phyloP scores from a whole-genome alignment of 148 eudicot species.

The Arctostaphylos glauca region DNA sequence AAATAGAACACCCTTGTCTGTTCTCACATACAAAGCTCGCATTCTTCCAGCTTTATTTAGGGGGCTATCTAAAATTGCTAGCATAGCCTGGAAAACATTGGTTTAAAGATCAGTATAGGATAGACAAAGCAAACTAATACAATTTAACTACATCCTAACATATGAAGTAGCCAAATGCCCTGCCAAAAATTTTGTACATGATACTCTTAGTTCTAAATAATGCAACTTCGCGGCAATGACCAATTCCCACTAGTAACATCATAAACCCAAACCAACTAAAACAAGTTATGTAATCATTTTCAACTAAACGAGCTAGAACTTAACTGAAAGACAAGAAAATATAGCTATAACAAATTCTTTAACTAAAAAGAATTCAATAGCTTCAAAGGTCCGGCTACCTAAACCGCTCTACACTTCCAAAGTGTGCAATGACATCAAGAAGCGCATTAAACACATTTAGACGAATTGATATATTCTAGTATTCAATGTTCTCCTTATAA shows the following conservation, averaged over 20 bases:
- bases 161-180: not conserved
- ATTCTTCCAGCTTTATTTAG: conserved; percentile 79
- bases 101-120: not conserved
- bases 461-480: not conserved
- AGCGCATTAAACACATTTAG: not conserved
- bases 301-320: not conserved
- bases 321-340: not conserved
- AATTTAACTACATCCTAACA: not conserved
- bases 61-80: conserved; percentile 83
- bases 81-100: conserved; percentile 63
- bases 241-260: not conserved
- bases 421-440: not conserved
- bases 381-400: not conserved
- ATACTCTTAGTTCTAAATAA: not conserved
- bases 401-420: not conserved
- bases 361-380: not conserved
- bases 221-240: not conserved
- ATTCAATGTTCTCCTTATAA: not conserved
- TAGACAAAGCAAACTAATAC: not conserved
- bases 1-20: conserved; percentile 82
- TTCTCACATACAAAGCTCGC: conserved; percentile 79
- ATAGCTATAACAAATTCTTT: not conserved
- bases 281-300: not conserved
- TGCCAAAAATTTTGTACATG: not conserved
- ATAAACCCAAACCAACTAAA: not conserved